These are phyloP conservation scores for Amanita exitialis DNA, from an alignment of 768 basidiomycete genomes.

Conservation along the genomic window DNA sequence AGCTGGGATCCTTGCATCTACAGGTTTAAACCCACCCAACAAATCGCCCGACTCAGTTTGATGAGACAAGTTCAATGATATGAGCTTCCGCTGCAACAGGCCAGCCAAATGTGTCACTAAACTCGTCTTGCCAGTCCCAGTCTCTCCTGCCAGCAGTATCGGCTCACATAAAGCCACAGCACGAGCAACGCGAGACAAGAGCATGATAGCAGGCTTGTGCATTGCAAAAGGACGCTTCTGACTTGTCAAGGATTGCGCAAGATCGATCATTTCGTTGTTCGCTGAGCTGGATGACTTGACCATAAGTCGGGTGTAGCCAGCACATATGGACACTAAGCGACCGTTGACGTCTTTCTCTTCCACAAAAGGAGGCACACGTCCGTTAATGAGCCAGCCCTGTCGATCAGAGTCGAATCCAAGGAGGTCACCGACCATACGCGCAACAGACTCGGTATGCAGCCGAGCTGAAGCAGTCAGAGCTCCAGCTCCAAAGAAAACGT, in stretches of 20 bases:
- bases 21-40: conserved; percentile 92
- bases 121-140: conserved; percentile 98
- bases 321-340: conserved; percentile 39
- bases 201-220: conserved; percentile 71
- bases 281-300: conserved; percentile 22
- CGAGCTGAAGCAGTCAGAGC: conserved; percentile 41
- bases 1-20: conserved; percentile 78
- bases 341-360: conserved; percentile 63
- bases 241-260: not conserved
- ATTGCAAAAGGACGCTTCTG: conserved; percentile 68
- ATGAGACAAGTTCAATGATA: conserved; percentile 89
- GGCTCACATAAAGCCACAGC: conserved; percentile 71
- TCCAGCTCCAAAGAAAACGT: conserved; percentile 83
- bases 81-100: conserved; percentile 62
- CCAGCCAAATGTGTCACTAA: conserved; percentile 80
- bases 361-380: conserved; percentile 57
- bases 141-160: conserved; percentile 89
- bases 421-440: conserved; percentile 43
- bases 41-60: conserved; percentile 95
- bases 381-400: conserved; percentile 56
- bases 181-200: conserved; percentile 74
- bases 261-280: conserved; percentile 1
- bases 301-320: conserved; percentile 54
- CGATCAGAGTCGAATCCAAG: conserved; percentile 65
- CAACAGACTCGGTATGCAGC: conserved; percentile 38